Base-by-base conservation (phyloP, 139 green algal genomes). In the Micractinium sp. region DNA sequence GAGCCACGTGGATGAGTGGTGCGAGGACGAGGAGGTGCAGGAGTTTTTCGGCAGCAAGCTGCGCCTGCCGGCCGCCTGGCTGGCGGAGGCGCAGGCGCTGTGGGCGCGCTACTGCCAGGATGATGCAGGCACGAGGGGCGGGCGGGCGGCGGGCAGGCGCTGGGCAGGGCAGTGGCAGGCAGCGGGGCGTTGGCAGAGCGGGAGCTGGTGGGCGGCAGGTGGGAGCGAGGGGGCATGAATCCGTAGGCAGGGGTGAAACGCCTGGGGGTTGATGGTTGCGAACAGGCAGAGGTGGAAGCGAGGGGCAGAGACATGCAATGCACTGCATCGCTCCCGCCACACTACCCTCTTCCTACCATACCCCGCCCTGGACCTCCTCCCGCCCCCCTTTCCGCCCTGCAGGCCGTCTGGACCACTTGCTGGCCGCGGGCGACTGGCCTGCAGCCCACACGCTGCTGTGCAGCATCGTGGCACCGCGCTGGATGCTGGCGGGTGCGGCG, bases 31-130 rank as follows among this genome's bases (percentile, higher is more conserved):
- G 1, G 63, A 69, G 47, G 86, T 79, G 19, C 33, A 81, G 73
- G 76, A 61, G 2, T 96, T 96, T 81, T 87, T 97, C 13, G 38
- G 81, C 20, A 29, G 89, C n/a, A 53, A 33, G 39, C 94, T 97
- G 81, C 47, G 82, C 36, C 27, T 97, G 38, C 95, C 94, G 39
- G 18, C 71, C 15, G 84, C 85, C 29, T 93, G 92, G 84, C 63
- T 96, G 83, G 91, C 90, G 0, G 88, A 91, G 71, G 93, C 94
- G 2, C 80, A 41, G 5, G 92, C 93, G 27, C 87, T 90, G 35
- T 93, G 89, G 92, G 89, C 90, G 77, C 91, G 82, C n/a, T 91
- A 93, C 89, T 36, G 47, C 9, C 76, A 86, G 41, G 91, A 95
- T 81, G 85, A 90, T 16, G 88, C 86, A 31, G 86, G 89, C 88